phyloP scores from a whole-genome alignment of 495 filamentous ascomycete species.

The Bacidia gigantensis region DNA sequence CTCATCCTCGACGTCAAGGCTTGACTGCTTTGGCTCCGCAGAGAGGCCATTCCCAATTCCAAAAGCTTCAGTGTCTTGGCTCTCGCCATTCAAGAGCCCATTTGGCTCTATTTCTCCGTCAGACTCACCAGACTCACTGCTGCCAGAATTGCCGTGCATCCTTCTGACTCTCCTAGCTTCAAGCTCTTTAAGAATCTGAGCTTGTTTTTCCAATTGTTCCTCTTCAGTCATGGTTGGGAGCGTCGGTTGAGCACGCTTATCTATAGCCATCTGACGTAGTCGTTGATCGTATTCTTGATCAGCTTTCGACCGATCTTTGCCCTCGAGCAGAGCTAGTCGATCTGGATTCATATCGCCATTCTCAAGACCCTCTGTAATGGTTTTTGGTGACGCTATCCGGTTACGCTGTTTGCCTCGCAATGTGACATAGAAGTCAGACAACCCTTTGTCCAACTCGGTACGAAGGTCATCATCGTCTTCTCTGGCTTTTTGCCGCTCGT shows the following conservation, averaged over 20 bases:
- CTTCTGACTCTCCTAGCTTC: constrained; percentile 62
- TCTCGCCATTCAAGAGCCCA: constrained; percentile 25
- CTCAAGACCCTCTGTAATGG: constrained; percentile 24
- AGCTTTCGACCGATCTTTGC: constrained; percentile 44
- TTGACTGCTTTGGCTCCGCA: constrained; percentile 22
- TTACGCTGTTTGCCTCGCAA: constrained; percentile 37
- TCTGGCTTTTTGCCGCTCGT: constrained; percentile 81
- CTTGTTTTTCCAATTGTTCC: constrained; percentile 64
- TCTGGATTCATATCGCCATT: constrained; percentile 44
- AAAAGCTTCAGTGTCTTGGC: constrained; percentile 43
- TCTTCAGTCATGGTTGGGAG: constrained; percentile 85
- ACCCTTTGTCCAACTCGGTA: constrained; percentile 61
- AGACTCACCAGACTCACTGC: constrained; percentile 34
- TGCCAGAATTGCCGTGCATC: constrained; percentile 55
- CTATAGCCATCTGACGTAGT: constrained; percentile 65
- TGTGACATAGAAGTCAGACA: constrained; percentile 65
- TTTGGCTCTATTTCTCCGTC: constrained; percentile 31
- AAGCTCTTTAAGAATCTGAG: constrained; percentile 56
- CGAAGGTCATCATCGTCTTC: constrained; percentile 90
- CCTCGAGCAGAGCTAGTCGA: constrained; percentile 43
- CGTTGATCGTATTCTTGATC: constrained; percentile 78
- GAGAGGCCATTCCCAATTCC: constrained; percentile 31
- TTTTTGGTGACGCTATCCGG: constrained; percentile 21
- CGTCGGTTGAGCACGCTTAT: constrained; percentile 69
- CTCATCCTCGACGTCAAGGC: constrained; percentile 63